Base-by-base conservation (phyloP, 257 asterid species). In the Solanum ossicruentum region DNA sequence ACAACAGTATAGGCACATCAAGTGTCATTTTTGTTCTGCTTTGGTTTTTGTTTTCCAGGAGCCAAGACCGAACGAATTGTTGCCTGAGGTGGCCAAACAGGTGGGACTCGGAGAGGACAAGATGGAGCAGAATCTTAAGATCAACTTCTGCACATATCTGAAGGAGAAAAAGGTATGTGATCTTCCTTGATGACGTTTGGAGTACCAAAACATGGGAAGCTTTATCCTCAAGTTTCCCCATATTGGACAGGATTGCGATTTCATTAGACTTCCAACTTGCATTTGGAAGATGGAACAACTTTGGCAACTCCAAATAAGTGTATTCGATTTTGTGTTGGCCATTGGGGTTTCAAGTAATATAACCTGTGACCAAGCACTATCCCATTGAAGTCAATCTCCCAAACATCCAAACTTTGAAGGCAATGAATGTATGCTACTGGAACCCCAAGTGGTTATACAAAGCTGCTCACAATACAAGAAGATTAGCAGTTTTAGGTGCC, bases 131-230 rank as follows among this genome's bases (percentile, higher is more conserved):
- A 63, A 32, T 32, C 36, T 32, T 32, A 32, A 32, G 36, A 32
- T 32, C 36, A 32, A 52, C n/a, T 72, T 87, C 17, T 18, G 7
- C 82, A 23, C 61, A 12, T 80, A 55, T 51, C 73, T 80, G 23
- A 10, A 12, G 69, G 81, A 26, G n/a, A 80, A 71, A 71, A 63
- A 71, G 87, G 85, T 87, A 43, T 60, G 6, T 87, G 8, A 28
- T 87, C 49, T 73, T 84, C 41, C 83, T 87, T 32, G 89, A 87
- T 84, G 87, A 87, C 61, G 26, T 86, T 58, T 87, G 89, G 89
- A 11, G 18, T 80, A 58, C 56, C 58, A 52, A 28, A 16, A 56
- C 83, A 43, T 87, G 85, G 87, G 87, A 87, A 70, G 55, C 57
- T 10, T 32, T 87, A 21, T 58, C 63, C 28, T 10, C 39, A 3